Base-by-base conservation (phyloP, 2,329 filamentous ascomycete genomes). In the Diaporthe sp. region DNA sequence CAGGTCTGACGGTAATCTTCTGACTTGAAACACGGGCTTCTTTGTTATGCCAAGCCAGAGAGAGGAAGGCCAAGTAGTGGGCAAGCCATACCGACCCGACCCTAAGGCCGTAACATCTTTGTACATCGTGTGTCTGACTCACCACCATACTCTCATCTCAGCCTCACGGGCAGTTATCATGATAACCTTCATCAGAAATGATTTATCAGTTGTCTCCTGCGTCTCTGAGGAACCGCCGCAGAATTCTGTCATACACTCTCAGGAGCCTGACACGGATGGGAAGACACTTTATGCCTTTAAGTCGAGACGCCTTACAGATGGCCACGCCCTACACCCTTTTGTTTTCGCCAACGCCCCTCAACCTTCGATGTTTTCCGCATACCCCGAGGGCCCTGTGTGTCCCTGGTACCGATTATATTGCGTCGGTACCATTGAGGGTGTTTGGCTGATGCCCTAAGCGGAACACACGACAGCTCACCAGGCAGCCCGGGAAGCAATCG, bases 381-480 rank as follows among this genome's bases (percentile, higher is more conserved):
- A 9, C 22, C 32, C 30, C 9, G 42, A 47, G 56, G 51, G 17
- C 63, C 56, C 71, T 65, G 70, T 70, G 71, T 73, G 63, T 44
- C 73, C 32, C 65, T 65, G 42, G 39, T 70, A 50, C 70, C 59
- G 44, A 50, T 63, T 37, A 39, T 42, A 44, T 50, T 50, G 39
- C 58, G 61, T 58, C 39, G 65, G 65, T 42, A 37, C 58, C 44
- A 66, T 65, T 27, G 25, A 39, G 70, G 66, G 35, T 47, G 39
- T 50, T 42, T 6, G 7, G 56, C 69, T 47, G 68, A 58, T 74
- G 39, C 72, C 68, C 58, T 17, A 25, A 72, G 61, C 53, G 50
- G 72, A 74, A 71, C 32, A 65, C 44, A 65, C 27, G 73, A 74
- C 72, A 74, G 72, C 73, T 74, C 61, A 61, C 73, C 73, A 73